phyloP scores from a whole-genome alignment of 169 alveolate species.

The Plasmodium gonderi region DNA sequence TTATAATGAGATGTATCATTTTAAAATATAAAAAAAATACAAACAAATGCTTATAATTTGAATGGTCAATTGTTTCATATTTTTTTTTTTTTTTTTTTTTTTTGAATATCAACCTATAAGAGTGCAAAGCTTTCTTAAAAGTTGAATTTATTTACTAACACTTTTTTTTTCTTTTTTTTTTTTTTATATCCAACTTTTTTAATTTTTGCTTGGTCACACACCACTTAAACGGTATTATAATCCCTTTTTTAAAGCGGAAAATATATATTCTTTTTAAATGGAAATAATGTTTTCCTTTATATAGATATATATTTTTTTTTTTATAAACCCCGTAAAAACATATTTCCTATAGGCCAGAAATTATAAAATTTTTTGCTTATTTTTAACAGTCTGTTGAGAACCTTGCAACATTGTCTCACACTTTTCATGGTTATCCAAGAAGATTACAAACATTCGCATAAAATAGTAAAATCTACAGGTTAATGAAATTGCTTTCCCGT shows the following conservation, averaged over 20 bases:
- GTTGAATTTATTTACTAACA: neutral
- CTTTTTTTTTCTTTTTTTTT: no score
- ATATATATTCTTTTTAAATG: no score
- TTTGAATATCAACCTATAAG: constrained; percentile 2
- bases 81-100: no score
- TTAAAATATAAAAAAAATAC: constrained; percentile 16
- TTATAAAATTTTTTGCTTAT: no score
- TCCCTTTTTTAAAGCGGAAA: no score
- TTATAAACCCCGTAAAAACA: no score
- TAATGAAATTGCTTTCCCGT: neutral
- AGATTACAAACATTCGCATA: neutral
- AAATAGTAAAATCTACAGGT: neutral
- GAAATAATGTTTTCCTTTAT: no score
- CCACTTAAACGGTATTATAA: no score
- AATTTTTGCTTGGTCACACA: no score
- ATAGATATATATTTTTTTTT: no score
- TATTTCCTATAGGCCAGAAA: no score
- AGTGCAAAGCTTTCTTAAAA: neutral
- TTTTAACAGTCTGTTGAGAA: neutral
- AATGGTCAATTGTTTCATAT: constrained; percentile 36
- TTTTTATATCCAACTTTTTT: no score
- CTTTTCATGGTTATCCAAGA: neutral
- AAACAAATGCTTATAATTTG: constrained; percentile 34
- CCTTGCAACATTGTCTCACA: neutral
- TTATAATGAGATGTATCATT: constrained; percentile 20